A percentile compares a stretch with the other conserved stretches of the same genome.
Conservation (phyloP, 2,329 filamentous ascomycete species). For the Didymella keratinophila region DNA sequence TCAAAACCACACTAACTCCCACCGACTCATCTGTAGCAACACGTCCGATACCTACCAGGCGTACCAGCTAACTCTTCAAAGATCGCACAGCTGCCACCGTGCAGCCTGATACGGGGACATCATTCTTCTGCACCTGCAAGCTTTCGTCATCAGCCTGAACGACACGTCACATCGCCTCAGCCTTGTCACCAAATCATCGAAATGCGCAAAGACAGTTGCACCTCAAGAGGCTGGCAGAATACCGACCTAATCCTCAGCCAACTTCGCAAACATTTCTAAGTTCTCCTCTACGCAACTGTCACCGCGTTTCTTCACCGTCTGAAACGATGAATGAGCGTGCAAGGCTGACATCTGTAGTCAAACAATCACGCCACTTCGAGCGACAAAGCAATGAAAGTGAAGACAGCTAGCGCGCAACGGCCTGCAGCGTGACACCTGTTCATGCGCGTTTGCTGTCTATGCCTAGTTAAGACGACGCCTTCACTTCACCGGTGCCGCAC, state of each 20-base stretch:
- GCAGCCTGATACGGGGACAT: neutral
- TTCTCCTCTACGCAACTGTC: too few relatives aligned
- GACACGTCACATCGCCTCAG: neutral
- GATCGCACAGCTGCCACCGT: neutral
- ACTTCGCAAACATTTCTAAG: too few relatives aligned
- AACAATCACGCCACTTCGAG: neutral
- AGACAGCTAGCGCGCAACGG: neutral
- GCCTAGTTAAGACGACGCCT: conserved; percentile 2
- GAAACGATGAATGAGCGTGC: neutral
- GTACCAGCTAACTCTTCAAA: neutral
- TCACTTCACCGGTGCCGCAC: conserved; percentile 6
- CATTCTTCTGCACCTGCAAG: neutral
- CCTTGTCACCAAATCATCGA: neutral
- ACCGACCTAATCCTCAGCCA: too few relatives aligned
- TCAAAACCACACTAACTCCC: neutral
- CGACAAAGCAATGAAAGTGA: conserved; percentile 1
- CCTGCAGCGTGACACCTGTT: neutral
- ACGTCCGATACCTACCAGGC: too few relatives aligned
- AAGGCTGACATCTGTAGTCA: neutral
- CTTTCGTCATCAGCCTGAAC: neutral
- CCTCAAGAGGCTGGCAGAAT: neutral
- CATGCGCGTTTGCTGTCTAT: neutral
- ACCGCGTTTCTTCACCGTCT: neutral
- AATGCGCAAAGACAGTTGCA: neutral
- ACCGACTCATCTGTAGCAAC: too few relatives aligned